Evolutionary conservation across 2,329 filamentous ascomycete genomes (phyloP).

Genomic region (Neurospora crassa): DNA sequence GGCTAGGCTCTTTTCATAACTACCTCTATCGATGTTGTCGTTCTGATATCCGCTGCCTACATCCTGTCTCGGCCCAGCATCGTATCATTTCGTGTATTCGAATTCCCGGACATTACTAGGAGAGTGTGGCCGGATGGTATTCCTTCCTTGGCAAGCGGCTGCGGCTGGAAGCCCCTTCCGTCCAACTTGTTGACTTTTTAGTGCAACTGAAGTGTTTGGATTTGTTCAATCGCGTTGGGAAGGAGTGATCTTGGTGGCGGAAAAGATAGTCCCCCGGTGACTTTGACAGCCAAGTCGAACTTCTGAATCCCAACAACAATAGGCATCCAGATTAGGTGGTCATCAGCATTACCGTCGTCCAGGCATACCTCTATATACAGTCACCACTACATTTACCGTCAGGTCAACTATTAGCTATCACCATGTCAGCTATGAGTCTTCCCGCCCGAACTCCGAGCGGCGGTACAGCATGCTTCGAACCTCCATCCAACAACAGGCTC

Average conservation of each 20-base stretch:
- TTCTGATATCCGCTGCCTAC: not conserved
- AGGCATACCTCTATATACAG: not conserved
- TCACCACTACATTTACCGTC: not conserved
- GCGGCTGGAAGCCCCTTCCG: not conserved
- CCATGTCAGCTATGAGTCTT: slow-evolving; percentile 9
- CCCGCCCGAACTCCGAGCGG: slow-evolving; percentile 8
- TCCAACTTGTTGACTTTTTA: no score
- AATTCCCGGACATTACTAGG: not conserved
- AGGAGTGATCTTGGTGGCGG: not conserved
- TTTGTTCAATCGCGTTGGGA: not conserved
- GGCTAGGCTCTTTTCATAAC: no score
- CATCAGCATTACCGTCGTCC: not conserved
- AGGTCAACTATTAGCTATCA: not conserved
- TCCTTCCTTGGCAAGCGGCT: not conserved
- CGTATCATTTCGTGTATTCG: not conserved
- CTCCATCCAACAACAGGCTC: not conserved
- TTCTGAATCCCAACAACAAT: not conserved
- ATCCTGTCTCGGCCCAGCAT: not conserved
- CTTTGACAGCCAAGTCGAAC: not conserved
- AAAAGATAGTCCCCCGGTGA: not conserved
- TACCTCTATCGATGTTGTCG: no score
- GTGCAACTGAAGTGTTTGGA: not conserved
- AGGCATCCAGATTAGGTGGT: no score
- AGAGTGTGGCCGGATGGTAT: not conserved
- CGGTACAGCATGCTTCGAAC: not conserved